These are phyloP conservation scores for Eucalyptus marginata DNA, from an alignment of 345 rosid genomes.

Conservation along the genomic window DNA sequence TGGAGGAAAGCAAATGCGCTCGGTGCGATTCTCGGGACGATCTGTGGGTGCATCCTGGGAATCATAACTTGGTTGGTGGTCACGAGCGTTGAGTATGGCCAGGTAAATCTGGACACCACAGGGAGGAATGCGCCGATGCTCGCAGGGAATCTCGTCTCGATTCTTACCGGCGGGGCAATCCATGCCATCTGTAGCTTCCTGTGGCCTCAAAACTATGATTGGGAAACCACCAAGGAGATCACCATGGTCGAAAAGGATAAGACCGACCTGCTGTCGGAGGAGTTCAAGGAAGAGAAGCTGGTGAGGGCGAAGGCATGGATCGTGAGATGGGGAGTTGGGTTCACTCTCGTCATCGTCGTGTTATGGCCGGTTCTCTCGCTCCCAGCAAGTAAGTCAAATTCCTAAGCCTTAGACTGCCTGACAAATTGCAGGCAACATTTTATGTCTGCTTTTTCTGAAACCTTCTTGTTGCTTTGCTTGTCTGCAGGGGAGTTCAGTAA, in stretches of 20 bases:
- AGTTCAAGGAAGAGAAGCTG: conserved; percentile 68
- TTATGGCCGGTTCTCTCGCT: conserved; percentile 75
- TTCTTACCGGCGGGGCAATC: conserved; percentile 61
- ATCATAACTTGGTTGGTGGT: conserved; percentile 65
- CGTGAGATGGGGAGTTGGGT: conserved; percentile 72
- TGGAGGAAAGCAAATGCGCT: conserved; percentile 85
- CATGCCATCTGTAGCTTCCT: conserved; percentile 58
- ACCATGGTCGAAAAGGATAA: conserved; percentile 62
- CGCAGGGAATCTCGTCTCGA: conserved; percentile 74
- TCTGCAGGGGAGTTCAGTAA: conserved; percentile 44
- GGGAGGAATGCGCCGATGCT: conserved; percentile 88
- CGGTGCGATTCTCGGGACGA: conserved; percentile 72
- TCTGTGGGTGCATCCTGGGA: conserved; percentile 60
- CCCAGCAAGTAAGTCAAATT: conserved; percentile 48
- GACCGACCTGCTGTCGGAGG: conserved; percentile 41
- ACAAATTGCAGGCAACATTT: background rate
- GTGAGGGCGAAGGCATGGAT: conserved; percentile 71
- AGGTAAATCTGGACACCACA: conserved; percentile 57
- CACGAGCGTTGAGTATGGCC: conserved; percentile 50
- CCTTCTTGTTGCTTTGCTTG: background rate
- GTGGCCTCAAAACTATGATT: conserved; percentile 65
- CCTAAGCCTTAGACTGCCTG: background rate
- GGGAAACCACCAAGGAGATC: conserved; percentile 82
- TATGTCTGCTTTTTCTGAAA: background rate
- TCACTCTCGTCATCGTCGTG: conserved; percentile 59